These are phyloP conservation scores for Teratosphaeria epicoccoides DNA, from an alignment of 2,329 filamentous ascomycete genomes.

Conservation along the genomic window DNA sequence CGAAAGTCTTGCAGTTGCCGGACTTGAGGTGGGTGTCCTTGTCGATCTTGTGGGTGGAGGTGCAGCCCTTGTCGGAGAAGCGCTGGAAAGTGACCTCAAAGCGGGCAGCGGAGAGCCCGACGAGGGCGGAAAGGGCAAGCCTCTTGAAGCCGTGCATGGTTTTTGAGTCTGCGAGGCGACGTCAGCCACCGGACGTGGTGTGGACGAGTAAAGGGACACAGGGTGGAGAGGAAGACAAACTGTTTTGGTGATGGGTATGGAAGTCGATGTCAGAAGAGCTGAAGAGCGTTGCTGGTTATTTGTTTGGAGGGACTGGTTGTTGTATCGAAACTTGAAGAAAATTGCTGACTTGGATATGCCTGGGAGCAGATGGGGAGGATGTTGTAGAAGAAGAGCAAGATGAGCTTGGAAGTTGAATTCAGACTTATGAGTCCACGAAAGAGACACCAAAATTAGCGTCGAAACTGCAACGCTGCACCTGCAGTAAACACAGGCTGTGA, in stretches of 20 bases:
- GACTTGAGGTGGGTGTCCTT: slow-evolving; percentile 7
- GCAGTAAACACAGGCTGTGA: neutral
- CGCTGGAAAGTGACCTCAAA: slow-evolving; percentile 7
- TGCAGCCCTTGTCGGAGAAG: slow-evolving; percentile 5
- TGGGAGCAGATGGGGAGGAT: neutral
- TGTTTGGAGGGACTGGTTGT: neutral
- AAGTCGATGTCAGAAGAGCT: neutral
- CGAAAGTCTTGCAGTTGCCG: slow-evolving; percentile 8
- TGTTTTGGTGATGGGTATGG: neutral
- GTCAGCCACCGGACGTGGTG: neutral
- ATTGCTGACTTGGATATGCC: neutral
- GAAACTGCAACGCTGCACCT: neutral
- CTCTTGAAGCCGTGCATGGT: slow-evolving; percentile 3
- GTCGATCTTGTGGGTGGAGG: slow-evolving; percentile 4
- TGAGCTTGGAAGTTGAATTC: neutral
- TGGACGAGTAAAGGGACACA: neutral
- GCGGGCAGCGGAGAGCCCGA: neutral
- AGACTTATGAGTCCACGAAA: neutral
- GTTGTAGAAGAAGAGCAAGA: neutral
- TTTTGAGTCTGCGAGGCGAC: neutral
- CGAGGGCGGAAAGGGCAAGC: slow-evolving; percentile 1
- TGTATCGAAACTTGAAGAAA: neutral
- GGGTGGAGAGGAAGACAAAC: neutral
- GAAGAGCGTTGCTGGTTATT: neutral
- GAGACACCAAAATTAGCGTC: neutral